These are phyloP conservation scores for Stemphylium lycopersici DNA, from an alignment of 2,329 filamentous ascomycete genomes.

Conservation along the genomic window DNA sequence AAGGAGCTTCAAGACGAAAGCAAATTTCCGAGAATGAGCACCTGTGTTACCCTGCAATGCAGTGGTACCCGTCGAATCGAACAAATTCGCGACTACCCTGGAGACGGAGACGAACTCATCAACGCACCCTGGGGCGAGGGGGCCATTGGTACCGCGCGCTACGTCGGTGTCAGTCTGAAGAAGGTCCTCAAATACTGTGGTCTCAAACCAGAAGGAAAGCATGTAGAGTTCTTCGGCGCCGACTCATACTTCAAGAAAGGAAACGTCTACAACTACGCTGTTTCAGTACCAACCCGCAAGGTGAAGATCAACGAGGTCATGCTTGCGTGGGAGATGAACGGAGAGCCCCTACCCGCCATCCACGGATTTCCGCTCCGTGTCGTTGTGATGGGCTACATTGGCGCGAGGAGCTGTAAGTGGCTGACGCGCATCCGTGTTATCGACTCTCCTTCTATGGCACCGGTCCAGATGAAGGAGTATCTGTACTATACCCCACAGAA, in stretches of 20 bases:
- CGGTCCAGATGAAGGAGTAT: conserved; percentile 70
- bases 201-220: conserved; percentile 59
- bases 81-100: conserved; percentile 69
- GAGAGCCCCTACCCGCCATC: conserved; percentile 66
- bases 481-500: conserved; percentile 72
- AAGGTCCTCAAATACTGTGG: conserved; percentile 74
- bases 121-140: conserved; percentile 56
- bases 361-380: conserved; percentile 69
- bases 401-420: conserved; percentile 68
- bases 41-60: conserved; percentile 69
- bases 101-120: conserved; percentile 68
- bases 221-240: conserved; percentile 72
- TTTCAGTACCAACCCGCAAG: conserved; percentile 71
- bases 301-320: conserved; percentile 71
- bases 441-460: conserved; percentile 60
- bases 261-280: conserved; percentile 69
- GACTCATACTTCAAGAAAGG: conserved; percentile 76
- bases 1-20: conserved; percentile 66
- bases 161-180: conserved; percentile 69
- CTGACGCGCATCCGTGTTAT: conserved; percentile 69
- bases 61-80: conserved; percentile 72
- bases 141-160: conserved; percentile 70
- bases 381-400: conserved; percentile 71
- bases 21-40: conserved; percentile 65
- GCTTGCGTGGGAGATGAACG: conserved; percentile 76